These are phyloP conservation scores for Backusella morwellensis DNA, from an alignment of 192 early-diverging fungal species.

Conservation along the genomic window DNA sequence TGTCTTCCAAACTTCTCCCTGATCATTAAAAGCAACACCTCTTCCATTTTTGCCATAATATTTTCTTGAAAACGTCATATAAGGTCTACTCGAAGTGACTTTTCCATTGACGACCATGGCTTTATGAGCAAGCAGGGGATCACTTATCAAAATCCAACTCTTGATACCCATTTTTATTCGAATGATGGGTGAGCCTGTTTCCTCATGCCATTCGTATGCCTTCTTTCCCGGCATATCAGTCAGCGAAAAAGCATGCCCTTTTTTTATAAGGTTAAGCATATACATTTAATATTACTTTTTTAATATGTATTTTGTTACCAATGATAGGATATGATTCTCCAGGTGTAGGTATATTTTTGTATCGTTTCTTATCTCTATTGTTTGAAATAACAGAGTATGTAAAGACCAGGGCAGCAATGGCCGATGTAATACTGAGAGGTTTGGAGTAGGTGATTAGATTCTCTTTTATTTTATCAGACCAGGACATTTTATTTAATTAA, in stretches of 20 bases:
- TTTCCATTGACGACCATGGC: neutral
- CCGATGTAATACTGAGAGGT: neutral
- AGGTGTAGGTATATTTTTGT: neutral
- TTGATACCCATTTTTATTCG: neutral
- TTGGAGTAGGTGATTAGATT: neutral
- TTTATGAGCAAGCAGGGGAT: conserved; percentile 2
- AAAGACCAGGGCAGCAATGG: neutral
- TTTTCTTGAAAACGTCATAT: neutral
- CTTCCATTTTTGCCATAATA: neutral
- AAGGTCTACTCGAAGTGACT: neutral
- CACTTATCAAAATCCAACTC: conserved; percentile 8
- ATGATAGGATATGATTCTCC: neutral
- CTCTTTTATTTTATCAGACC: neutral
- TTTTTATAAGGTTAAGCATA: neutral
- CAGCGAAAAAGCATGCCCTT: conserved; percentile 4
- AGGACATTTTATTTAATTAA: neutral
- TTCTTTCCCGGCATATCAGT: neutral
- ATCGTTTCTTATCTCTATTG: neutral
- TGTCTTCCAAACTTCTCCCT: neutral
- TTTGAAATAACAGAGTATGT: neutral
- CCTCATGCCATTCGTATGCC: neutral
- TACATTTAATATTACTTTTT: no score
- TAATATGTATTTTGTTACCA: neutral
- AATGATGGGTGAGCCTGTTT: neutral
- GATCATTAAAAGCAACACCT: neutral